Conservation (phyloP, 2,329 filamentous ascomycete species). For the Clarireedia hainanense region DNA sequence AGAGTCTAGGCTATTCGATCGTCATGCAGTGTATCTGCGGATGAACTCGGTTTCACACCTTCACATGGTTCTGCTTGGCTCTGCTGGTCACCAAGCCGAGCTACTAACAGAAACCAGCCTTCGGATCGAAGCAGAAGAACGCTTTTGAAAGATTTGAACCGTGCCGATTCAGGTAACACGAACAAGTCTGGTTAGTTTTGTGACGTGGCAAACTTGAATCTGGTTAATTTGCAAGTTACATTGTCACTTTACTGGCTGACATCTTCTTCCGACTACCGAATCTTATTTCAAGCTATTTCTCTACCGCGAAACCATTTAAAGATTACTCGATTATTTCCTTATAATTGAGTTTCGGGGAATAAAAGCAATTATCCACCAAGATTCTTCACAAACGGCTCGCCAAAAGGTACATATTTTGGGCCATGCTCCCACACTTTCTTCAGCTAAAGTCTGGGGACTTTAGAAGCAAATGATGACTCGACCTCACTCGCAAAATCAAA, state of each 20-base stretch:
- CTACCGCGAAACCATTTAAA: neutral
- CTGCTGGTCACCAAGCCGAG: neutral
- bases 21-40: neutral
- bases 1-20: neutral
- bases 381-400: neutral
- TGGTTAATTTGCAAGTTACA: neutral
- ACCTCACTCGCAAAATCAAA: neutral
- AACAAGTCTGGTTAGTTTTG: neutral
- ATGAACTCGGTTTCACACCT: neutral
- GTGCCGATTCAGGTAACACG: neutral
- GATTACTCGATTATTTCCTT: neutral
- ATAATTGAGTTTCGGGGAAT: neutral
- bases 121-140: neutral
- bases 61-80: neutral
- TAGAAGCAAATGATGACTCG: neutral
- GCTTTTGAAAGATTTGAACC: neutral
- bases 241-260: neutral
- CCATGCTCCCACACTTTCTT: slow-evolving; percentile 1
- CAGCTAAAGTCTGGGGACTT: slow-evolving; percentile 3
- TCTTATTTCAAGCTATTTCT: neutral
- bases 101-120: neutral
- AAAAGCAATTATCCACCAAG: neutral
- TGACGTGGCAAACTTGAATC: slow-evolving; percentile 1
- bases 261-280: neutral
- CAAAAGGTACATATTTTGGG: neutral